Evolutionary conservation across 2,329 filamentous ascomycete genomes (phyloP).

Genomic region (Cytospora chrysosperma): DNA sequence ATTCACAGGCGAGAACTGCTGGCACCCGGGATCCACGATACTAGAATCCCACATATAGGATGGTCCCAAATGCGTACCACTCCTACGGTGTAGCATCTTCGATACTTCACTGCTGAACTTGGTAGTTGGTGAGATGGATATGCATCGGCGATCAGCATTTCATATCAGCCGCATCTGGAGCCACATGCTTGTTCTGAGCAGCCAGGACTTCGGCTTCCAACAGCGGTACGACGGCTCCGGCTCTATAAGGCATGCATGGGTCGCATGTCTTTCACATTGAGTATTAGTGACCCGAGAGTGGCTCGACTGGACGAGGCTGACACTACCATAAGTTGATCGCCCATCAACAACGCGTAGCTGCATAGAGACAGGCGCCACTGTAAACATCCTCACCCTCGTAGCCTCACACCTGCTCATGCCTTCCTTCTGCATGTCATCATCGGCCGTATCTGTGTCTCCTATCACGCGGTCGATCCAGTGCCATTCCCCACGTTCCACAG

Average conservation of each 20-base stretch:
- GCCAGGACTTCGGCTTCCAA: not conserved
- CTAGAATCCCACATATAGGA: not conserved
- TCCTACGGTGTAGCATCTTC: too few relatives aligned
- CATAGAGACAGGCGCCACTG: not conserved
- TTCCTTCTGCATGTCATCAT: not conserved
- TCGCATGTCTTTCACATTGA: not conserved
- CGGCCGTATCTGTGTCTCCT: slow-evolving; percentile 11
- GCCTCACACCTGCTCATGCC: not conserved
- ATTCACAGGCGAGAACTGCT: not conserved
- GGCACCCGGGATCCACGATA: not conserved
- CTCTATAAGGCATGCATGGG: not conserved
- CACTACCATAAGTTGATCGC: not conserved
- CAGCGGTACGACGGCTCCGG: not conserved
- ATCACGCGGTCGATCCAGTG: slow-evolving; percentile 8
- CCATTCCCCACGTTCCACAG: slow-evolving; percentile 13
- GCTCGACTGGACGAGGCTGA: not conserved
- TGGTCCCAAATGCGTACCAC: not conserved
- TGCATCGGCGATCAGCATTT: not conserved
- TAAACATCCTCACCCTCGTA: not conserved
- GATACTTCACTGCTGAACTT: slow-evolving; percentile 2
- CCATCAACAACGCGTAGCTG: not conserved
- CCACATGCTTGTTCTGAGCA: not conserved
- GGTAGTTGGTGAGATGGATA: not conserved
- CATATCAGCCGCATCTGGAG: not conserved
- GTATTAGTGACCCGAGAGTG: not conserved